Evolutionary conservation across 1,139 yeast species (phyloP), one percentile per base, ranked within the genome.

Genomic region (Hansenula sp.): DNA sequence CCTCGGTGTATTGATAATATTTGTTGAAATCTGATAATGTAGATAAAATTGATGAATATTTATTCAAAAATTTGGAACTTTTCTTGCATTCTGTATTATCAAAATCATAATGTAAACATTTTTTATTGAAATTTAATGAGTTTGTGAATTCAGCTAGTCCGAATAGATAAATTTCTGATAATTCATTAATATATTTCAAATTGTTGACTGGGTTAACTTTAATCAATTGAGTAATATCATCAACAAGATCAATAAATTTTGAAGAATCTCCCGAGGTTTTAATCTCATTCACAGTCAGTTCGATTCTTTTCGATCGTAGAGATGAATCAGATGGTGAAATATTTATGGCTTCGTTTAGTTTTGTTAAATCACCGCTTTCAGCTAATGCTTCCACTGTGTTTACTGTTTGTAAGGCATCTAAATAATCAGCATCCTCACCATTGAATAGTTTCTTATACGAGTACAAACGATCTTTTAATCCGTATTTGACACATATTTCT

Each of bases 51-150:
- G 15, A 19, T 8, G 77, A 68, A 49, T 77, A 74, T 31, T 67
- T 65, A 51, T 75, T 79, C 44, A 79, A 63, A 3, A 71, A 66
- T 52, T 79, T 77, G 9, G 84, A 72, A 29, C 69, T 55, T 24
- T 58, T 62, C 28, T 80, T 78, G 61, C 94, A 85, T 5, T 58
- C 60, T 37, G 67, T 66, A 51, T 70, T 73, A 45, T 85, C 96
- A 55, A 86, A 84, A 60, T 88, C 87, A 40, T 75, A 76, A 51
- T 84, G 77, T 42, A 87, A 67, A 59, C 96, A 87, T 49, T 72
- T 72, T 50, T 81, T 76, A 34, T 80, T 67, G 29, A 71, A 68
- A 47, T 65, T 70, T 53, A 74, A 63, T 0, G 87, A 76, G 36
- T 67, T 67, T 18, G 72, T 75, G 50, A 71, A 74, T 47, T 81